Evolutionary conservation across 176 grass and related monocot species (phyloP), one percentile per base, ranked within the genome.

Genomic region (Aegilops umbellulata): DNA sequence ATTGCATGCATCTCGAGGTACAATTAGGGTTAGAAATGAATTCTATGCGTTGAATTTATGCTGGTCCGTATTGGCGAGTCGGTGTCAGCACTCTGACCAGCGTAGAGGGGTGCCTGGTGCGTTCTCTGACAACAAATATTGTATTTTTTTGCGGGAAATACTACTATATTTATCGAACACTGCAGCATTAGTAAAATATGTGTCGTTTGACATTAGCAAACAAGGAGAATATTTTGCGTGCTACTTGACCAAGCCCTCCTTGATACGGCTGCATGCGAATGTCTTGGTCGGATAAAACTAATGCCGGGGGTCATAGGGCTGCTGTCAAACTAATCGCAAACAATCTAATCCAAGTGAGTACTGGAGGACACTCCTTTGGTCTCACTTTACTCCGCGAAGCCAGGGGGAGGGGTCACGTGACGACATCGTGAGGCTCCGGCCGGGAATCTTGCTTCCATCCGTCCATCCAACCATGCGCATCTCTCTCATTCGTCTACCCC

Each of bases 341-440:
- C 79, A 71, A 8, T 73, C 9, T 38, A 53, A 65, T 27, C 30
- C 36, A 27, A 65, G 34, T 27, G 36, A 57, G 44, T 13, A 71
- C 29, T 41, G 51, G 19, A 81, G 44, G 64, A 69, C 72, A 80
- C 69, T 80, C 63, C 4, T 87, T n/a, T 86, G 76, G 85, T 79
- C 65, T 88, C 88, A 80, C 75, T 92, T 88, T 88, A 84, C 89
- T 90, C 31, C 78, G 69, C 34, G 65, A 90, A 84, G 78, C 77
- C 81, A 88, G 85, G 85, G 85, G 72, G 24, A 25, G 42, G 15
- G 72, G 85, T 94, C 88, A 97, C 89, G 90, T 97, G 94, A 94
- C 60, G 39, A 90, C 83, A 38, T 83, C 12, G 5, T 13, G 94
- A 90, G 46, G 8, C 58, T 23, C 82, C 86, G 80, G 80, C 87